Percentiles rank a stretch among this genome's conserved stretches.
phyloP scores from a whole-genome alignment of 192 early-diverging fungal species.

The Coemansia sp. region DNA sequence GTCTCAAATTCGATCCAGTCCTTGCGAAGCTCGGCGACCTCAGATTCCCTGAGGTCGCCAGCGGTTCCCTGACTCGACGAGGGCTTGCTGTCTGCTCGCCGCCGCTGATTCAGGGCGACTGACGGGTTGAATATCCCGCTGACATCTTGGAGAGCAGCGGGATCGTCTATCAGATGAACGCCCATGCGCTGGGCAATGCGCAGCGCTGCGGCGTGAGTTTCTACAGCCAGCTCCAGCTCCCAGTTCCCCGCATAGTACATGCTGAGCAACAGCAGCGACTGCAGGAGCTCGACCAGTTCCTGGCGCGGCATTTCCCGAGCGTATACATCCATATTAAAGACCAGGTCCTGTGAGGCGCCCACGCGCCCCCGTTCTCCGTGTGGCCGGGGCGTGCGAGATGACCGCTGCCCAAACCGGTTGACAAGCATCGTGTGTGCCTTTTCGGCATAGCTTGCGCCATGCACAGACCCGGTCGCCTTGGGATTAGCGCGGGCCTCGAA shows the following conservation, averaged over 20 bases:
- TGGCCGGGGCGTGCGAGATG: constrained; percentile 11
- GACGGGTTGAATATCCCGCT: constrained; percentile 28
- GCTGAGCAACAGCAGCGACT: constrained; percentile 35
- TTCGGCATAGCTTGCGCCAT: constrained; percentile 33
- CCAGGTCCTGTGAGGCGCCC: constrained; percentile 5
- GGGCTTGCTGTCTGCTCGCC: constrained; percentile 16
- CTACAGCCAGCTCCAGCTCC: constrained; percentile 34
- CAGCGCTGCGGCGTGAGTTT: constrained; percentile 35
- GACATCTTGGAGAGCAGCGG: constrained; percentile 15
- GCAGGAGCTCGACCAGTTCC: constrained; percentile 33
- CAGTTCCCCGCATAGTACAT: constrained; percentile 33
- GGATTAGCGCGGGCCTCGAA: constrained; percentile 9
- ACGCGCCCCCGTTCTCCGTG: constrained; percentile 16
- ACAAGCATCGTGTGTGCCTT: constrained; percentile 39
- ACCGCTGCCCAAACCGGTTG: constrained; percentile 23
- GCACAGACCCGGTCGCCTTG: constrained; percentile 1
- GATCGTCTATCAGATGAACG: constrained; percentile 37
- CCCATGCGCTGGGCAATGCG: constrained; percentile 39
- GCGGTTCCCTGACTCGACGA: neutral
- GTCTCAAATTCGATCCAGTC: constrained; percentile 42
- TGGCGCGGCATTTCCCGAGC: constrained; percentile 17
- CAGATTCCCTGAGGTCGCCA: constrained; percentile 14
- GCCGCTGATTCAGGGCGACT: constrained; percentile 21
- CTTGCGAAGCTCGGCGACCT: constrained; percentile 17
- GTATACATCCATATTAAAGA: constrained; percentile 2